These are phyloP conservation scores for Sporothrix protearum DNA, from an alignment of 2,329 filamentous ascomycete species.

Conservation along the genomic window DNA sequence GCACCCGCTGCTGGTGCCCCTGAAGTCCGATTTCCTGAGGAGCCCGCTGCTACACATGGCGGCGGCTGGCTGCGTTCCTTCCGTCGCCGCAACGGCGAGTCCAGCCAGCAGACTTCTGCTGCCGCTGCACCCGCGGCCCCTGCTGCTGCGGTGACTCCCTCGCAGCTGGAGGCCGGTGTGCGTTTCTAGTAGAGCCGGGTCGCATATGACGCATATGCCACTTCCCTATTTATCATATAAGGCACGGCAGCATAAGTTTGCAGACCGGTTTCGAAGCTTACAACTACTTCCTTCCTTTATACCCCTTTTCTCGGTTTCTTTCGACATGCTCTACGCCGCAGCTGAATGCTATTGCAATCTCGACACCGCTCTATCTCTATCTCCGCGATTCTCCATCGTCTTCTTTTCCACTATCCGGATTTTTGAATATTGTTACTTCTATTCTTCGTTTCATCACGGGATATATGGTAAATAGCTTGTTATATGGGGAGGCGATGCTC, in stretches of 20 bases:
- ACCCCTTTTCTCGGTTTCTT: background rate
- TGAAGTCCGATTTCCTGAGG: background rate
- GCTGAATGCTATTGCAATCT: background rate
- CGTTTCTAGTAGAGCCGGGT: conserved; percentile 19
- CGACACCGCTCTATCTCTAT: background rate
- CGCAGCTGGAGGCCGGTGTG: conserved; percentile 38
- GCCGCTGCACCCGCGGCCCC: conserved; percentile 32
- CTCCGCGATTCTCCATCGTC: background rate
- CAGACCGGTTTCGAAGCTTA: background rate
- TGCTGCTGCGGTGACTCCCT: conserved; percentile 33
- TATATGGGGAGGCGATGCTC: background rate
- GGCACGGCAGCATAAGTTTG: background rate
- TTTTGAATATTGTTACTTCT: conserved; percentile 9
- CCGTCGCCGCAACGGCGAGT: conserved; percentile 17
- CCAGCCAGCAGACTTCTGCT: background rate
- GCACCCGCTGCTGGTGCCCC: background rate
- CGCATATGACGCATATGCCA: background rate
- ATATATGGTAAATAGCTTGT: conserved; percentile 14
- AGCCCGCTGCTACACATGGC: conserved; percentile 11
- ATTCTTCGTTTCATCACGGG: background rate
- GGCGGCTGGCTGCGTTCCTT: conserved; percentile 17
- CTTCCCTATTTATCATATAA: background rate
- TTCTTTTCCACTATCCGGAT: background rate
- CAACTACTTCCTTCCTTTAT: background rate
- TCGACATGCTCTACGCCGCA: background rate